A percentile compares a stretch with the other conserved stretches of the same genome.
phyloP scores from a whole-genome alignment of 2,329 filamentous ascomycete species.

The Sporothrix luriei region DNA sequence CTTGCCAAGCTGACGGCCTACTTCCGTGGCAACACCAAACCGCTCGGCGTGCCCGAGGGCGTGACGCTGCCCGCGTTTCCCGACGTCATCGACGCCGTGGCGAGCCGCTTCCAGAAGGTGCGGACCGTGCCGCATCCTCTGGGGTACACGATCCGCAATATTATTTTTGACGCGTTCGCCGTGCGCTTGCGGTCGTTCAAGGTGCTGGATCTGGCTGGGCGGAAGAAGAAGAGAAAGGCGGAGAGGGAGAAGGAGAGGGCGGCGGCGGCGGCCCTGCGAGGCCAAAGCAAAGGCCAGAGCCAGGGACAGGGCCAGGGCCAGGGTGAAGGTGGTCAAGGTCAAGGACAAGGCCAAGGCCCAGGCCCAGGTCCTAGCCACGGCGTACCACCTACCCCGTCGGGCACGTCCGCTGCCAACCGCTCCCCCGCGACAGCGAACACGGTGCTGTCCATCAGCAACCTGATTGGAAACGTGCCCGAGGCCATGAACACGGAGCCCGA shows the following conservation, averaged over 20 bases:
- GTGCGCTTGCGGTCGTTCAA: conserved; percentile 36
- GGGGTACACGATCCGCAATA: conserved; percentile 32
- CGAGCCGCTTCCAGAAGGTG: conserved; percentile 32
- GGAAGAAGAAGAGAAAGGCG: conserved; percentile 19
- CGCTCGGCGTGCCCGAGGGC: conserved; percentile 25
- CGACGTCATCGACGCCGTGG: conserved; percentile 36
- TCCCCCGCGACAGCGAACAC: conserved; percentile 16
- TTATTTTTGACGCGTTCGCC: conserved; percentile 35
- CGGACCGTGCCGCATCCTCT: conserved; percentile 32
- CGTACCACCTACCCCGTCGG: background rate
- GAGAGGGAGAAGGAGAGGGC: conserved; percentile 7
- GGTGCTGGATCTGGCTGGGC: conserved; percentile 30
- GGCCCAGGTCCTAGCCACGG: background rate
- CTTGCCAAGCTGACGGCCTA: conserved; percentile 37
- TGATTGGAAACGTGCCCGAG: conserved; percentile 30
- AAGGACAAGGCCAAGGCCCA: background rate
- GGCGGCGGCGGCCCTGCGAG: background rate
- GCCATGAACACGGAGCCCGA: conserved; percentile 17
- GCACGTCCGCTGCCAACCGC: background rate
- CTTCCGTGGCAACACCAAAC: conserved; percentile 33
- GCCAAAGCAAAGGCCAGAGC: background rate
- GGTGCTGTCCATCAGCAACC: conserved; percentile 30
- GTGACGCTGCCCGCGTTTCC: conserved; percentile 33
- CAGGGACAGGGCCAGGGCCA: background rate
- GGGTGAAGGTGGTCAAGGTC: background rate